These are phyloP conservation scores for Aspergillus fijiensis DNA, from an alignment of 2,329 filamentous ascomycete species.

Conservation along the genomic window DNA sequence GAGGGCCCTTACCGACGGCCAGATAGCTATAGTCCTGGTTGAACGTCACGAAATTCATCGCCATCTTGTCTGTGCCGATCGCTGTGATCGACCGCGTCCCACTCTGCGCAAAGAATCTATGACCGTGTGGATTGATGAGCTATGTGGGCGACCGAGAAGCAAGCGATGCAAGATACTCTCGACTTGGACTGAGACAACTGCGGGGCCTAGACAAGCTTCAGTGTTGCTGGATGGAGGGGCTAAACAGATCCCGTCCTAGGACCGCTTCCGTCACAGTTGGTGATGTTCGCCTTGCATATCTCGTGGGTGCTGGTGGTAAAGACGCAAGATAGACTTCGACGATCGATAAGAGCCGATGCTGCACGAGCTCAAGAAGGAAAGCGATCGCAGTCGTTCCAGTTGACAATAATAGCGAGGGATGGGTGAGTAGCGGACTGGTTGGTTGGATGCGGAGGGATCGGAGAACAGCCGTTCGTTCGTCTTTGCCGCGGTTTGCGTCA, in stretches of 20 bases:
- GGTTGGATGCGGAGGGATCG: constrained; percentile 20
- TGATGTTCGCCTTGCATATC: constrained; percentile 17
- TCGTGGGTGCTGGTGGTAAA: not conserved
- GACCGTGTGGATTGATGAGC: not conserved
- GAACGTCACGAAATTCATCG: constrained; percentile 97
- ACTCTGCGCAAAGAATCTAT: not conserved
- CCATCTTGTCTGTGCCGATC: constrained; percentile 51
- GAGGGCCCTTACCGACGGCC: constrained; percentile 71
- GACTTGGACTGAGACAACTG: not conserved
- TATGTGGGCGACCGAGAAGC: not conserved
- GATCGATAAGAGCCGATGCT: constrained; percentile 3
- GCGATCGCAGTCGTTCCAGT: not conserved
- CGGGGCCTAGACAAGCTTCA: constrained; percentile 1
- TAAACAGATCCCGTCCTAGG: constrained; percentile 20
- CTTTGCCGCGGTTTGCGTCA: constrained; percentile 21
- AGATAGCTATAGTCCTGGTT: constrained; percentile 98
- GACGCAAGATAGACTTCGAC: not conserved
- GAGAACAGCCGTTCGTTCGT: constrained; percentile 17
- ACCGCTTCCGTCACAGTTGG: constrained; percentile 18
- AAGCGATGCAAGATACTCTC: not conserved
- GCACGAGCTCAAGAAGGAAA: constrained; percentile 2
- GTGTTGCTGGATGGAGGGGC: constrained; percentile 19
- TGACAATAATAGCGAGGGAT: constrained; percentile 3
- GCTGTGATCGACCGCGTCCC: constrained; percentile 9
- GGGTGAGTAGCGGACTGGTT: constrained; percentile 1